Evolutionary conservation across 495 filamentous ascomycete species (phyloP).

Genomic region (Lasiosphaeria hispida): DNA sequence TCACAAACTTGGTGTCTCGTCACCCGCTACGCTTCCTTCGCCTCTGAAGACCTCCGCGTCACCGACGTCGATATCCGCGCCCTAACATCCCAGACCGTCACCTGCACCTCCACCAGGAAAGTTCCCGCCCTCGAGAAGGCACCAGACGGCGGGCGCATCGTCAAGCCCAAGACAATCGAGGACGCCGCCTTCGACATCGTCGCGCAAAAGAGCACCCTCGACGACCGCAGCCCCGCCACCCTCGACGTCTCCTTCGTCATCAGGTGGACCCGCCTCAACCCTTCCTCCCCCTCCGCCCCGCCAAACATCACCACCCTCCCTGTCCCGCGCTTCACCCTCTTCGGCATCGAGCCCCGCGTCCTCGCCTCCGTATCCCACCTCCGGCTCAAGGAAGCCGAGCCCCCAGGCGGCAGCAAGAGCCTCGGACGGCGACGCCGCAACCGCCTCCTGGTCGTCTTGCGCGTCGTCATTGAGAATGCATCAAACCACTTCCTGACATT

Average conservation of each 20-base stretch:
- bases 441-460: conserved; percentile 37
- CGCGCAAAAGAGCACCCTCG: conserved; percentile 69
- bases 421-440: conserved; percentile 10
- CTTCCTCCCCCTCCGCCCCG: background rate
- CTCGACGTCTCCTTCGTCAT: conserved; percentile 75
- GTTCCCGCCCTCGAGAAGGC: conserved; percentile 31
- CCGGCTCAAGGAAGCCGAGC: conserved; percentile 1
- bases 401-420: background rate
- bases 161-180: conserved; percentile 62
- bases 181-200: conserved; percentile 69
- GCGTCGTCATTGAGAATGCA: conserved; percentile 86
- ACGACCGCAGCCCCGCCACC: conserved; percentile 70
- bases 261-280: conserved; percentile 61
- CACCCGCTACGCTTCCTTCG: conserved; percentile 70
- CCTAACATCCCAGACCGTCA: conserved; percentile 48
- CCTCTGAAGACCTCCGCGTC: conserved; percentile 65
- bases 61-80: conserved; percentile 59
- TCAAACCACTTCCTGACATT: conserved; percentile 93
- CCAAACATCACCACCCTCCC: conserved; percentile 59
- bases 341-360: conserved; percentile 83
- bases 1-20: conserved; percentile 76
- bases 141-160: conserved; percentile 18
- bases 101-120: conserved; percentile 33
- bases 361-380: conserved; percentile 61
- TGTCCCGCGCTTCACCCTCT: conserved; percentile 74